Conservation (phyloP, 306 rosid species). For the Macrotyloma uniflorum region DNA sequence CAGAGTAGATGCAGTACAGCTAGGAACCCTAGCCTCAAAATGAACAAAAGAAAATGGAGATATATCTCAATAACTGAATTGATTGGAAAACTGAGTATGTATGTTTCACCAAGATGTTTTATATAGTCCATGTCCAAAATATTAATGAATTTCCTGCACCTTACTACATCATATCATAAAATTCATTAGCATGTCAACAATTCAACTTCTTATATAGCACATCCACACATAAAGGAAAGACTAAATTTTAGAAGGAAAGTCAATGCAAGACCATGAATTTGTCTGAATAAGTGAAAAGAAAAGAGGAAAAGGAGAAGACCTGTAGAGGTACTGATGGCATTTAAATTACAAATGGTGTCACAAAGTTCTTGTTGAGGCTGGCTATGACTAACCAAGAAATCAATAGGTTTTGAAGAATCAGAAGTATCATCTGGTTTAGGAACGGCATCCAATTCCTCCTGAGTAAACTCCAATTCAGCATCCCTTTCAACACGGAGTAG, state of each 20-base stretch:
- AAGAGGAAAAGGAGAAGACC: constrained; percentile 46
- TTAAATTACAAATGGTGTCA: constrained; percentile 80
- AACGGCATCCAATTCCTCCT: constrained; percentile 87
- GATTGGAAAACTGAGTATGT: neutral
- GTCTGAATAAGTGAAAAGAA: constrained; percentile 4
- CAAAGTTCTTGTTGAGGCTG: constrained; percentile 84
- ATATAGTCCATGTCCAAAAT: neutral
- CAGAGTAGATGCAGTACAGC: neutral
- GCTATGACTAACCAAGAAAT: constrained; percentile 81
- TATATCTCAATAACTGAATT: neutral
- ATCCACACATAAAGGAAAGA: neutral
- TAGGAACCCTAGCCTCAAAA: neutral
- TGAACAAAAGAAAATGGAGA: neutral
- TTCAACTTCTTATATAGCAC: constrained; percentile 25
- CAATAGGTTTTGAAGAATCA: constrained; percentile 67
- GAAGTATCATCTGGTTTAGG: constrained; percentile 63
- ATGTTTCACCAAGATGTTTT: constrained; percentile 18
- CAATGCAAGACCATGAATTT: constrained; percentile 12
- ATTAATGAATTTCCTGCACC: neutral
- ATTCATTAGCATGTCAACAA: constrained; percentile 19
- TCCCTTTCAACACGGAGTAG: constrained; percentile 77
- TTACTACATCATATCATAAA: neutral
- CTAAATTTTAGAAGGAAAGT: constrained; percentile 13
- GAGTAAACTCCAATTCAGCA: constrained; percentile 84
- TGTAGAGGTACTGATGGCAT: constrained; percentile 74